Percentiles rank a stretch among this genome's conserved stretches.
phyloP scores from a whole-genome alignment of 106 monocot species.

The Chionographis japonica region DNA sequence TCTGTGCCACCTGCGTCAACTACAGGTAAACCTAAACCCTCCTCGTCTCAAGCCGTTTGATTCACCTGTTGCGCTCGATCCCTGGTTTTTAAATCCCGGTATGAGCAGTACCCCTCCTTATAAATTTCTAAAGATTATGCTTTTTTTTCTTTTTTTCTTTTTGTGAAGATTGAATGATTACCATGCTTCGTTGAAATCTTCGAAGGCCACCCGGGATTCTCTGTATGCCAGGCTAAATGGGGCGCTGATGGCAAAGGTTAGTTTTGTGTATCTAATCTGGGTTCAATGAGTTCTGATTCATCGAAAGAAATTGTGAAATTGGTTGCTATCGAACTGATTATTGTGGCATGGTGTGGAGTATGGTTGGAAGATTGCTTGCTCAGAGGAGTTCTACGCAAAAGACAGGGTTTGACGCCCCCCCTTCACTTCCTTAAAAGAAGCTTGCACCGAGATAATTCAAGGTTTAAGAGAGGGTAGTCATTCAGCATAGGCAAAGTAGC shows the following conservation, averaged over 20 bases:
- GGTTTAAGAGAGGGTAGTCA: no score
- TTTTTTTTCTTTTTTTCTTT: neutral
- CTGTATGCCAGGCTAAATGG: constrained; percentile 37
- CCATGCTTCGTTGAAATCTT: constrained; percentile 30
- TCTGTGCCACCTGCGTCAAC: constrained; percentile 78
- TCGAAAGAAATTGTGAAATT: neutral
- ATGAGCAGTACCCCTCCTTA: neutral
- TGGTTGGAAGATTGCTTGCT: no score
- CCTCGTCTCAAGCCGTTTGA: neutral
- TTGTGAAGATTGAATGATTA: constrained; percentile 58
- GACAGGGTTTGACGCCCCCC: no score
- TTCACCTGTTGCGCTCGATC: neutral
- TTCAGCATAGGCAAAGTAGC: no score
- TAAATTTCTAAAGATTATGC: no score
- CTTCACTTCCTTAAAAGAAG: no score
- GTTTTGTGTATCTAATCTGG: neutral
- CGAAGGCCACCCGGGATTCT: constrained; percentile 43
- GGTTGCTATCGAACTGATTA: neutral
- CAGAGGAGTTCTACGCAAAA: no score
- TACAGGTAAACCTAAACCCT: constrained; percentile 34
- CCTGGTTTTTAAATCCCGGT: neutral
- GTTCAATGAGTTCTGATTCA: no score
- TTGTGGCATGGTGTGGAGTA: neutral
- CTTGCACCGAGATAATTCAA: no score
- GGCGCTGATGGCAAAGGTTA: constrained; percentile 54